These are phyloP conservation scores for Penicillium sp. DNA, from an alignment of 2,329 filamentous ascomycete species.

Conservation along the genomic window DNA sequence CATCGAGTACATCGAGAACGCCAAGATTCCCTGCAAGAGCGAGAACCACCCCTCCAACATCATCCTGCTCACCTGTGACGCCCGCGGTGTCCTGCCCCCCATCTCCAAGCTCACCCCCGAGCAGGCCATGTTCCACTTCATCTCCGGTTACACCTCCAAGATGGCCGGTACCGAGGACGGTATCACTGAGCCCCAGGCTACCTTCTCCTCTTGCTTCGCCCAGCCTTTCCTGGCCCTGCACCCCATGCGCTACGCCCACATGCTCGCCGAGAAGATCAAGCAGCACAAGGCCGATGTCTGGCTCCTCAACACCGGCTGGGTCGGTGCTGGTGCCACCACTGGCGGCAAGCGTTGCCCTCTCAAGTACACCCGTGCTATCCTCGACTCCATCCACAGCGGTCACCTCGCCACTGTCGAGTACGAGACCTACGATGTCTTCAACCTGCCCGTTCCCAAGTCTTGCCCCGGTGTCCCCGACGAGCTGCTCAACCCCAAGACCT, in stretches of 20 bases:
- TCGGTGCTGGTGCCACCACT: conserved; percentile 84
- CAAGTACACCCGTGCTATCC: conserved; percentile 97
- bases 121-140: conserved; percentile 99
- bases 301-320: conserved; percentile 98
- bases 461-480: conserved; percentile 88
- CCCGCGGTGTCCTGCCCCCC: conserved; percentile 92
- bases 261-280: conserved; percentile 98
- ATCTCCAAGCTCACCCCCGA: conserved; percentile 94
- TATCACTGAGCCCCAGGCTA: conserved; percentile 94
- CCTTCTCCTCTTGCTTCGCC: conserved; percentile 98
- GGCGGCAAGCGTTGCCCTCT: conserved; percentile 96
- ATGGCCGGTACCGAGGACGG: conserved; percentile 99
- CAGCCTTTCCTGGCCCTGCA: conserved; percentile 98
- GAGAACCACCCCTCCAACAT: conserved; percentile 92
- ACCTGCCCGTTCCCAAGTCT: conserved; percentile 89
- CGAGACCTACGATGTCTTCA: conserved; percentile 95
- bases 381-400: conserved; percentile 96
- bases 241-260: conserved; percentile 98
- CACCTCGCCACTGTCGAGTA: conserved; percentile 91
- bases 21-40: conserved; percentile 95
- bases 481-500: conserved; percentile 90
- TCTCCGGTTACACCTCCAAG: conserved; percentile 99
- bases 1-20: conserved; percentile 98
- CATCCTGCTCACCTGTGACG: conserved; percentile 96
- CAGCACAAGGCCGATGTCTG: conserved; percentile 94